phyloP scores from a whole-genome alignment of 2,329 filamentous ascomycete genomes.

The Diaporthe aspalathi region DNA sequence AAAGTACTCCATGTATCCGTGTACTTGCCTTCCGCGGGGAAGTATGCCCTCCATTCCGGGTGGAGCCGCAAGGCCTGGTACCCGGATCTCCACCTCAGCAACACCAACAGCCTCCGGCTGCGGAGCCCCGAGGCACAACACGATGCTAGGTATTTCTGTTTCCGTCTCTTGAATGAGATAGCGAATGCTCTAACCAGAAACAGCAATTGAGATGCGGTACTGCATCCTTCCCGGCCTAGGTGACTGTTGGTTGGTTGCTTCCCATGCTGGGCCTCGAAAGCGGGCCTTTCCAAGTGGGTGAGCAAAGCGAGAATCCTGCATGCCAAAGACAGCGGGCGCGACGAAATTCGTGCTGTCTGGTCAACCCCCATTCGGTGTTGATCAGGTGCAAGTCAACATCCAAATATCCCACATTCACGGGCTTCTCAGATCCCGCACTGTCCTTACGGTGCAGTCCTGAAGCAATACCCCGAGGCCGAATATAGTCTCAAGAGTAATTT shows the following conservation, averaged over 20 bases:
- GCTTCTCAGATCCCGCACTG: background rate
- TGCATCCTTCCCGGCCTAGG: background rate
- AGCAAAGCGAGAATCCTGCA: background rate
- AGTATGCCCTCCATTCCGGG: slow-evolving; percentile 5
- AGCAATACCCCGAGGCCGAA: background rate
- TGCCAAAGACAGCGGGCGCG: background rate
- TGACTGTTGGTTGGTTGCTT: background rate
- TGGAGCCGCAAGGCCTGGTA: background rate
- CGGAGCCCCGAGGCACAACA: background rate
- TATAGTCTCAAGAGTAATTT: background rate
- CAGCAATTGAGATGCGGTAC: background rate
- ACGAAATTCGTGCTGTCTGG: background rate
- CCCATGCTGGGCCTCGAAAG: background rate
- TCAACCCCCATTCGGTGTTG: background rate
- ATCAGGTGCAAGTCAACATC: background rate
- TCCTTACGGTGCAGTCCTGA: background rate
- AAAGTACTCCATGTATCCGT: background rate
- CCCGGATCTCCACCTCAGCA: background rate
- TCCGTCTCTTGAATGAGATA: background rate
- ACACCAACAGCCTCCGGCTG: slow-evolving; percentile 8
- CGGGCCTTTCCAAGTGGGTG: background rate
- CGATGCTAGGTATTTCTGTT: background rate
- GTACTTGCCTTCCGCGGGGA: background rate
- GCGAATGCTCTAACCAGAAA: slow-evolving; percentile 4
- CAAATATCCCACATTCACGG: background rate